phyloP scores from a whole-genome alignment of 805 yeast genomes.

The Kurtzmaniella cleridarum region DNA sequence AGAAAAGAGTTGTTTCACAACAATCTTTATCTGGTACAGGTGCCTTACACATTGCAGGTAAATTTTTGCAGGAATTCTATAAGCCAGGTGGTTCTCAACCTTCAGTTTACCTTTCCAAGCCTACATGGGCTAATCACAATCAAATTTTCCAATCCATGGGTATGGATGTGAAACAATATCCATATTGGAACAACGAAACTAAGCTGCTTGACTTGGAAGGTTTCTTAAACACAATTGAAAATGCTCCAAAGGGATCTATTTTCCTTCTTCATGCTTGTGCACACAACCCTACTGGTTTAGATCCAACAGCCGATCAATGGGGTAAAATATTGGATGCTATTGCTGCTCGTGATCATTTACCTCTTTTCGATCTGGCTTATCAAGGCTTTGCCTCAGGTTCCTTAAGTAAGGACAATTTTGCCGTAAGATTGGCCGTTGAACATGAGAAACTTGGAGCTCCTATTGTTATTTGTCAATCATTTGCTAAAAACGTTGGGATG shows the following conservation, averaged over 20 bases:
- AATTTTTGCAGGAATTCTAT: conserved; percentile 52
- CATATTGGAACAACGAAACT: conserved; percentile 77
- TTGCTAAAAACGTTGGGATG: conserved; percentile 94
- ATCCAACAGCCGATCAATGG: conserved; percentile 87
- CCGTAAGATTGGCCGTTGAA: conserved; percentile 61
- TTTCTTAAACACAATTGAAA: conserved; percentile 52
- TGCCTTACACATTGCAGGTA: conserved; percentile 85
- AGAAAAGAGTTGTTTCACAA: conserved; percentile 50
- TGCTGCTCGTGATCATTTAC: conserved; percentile 60
- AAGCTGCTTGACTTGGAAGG: conserved; percentile 72
- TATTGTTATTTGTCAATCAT: conserved; percentile 79
- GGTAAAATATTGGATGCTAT: conserved; percentile 56
- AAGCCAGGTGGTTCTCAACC: conserved; percentile 29
- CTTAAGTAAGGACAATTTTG: conserved; percentile 76
- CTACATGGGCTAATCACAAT: conserved; percentile 98
- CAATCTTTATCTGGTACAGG: conserved; percentile 88
- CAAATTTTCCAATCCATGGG: conserved; percentile 75
- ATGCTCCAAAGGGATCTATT: conserved; percentile 71
- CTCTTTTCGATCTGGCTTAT: conserved; percentile 90
- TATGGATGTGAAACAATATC: conserved; percentile 60
- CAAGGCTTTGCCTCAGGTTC: conserved; percentile 96
- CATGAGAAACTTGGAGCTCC: conserved; percentile 23
- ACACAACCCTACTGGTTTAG: conserved; percentile 96
- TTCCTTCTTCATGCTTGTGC: conserved; percentile 92
- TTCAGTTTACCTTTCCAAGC: conserved; percentile 68